Evolutionary conservation across 352 stramenopile species (phyloP), one percentile per base, ranked within the genome.

Genomic region (Phytopythium oedochilum): DNA sequence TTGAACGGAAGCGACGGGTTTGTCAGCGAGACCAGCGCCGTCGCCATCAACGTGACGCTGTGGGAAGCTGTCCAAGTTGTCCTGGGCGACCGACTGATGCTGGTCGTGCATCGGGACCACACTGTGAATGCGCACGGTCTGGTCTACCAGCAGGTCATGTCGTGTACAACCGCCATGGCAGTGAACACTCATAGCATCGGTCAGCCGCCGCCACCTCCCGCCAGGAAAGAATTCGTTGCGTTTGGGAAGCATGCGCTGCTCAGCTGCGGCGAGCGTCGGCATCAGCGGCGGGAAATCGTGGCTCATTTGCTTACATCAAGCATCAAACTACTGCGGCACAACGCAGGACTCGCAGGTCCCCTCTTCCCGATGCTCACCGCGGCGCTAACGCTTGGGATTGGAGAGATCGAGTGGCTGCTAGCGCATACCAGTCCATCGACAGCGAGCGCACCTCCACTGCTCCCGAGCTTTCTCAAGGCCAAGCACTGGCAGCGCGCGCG

Each of bases 31-130:
- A 23, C 57, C 47, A 28, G 39, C 55, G 32, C 14, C 55, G 22
- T 49, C 61, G 11, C 25, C 10, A 31, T 57, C 26, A 15, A 44
- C 17, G 57, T 73, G n/a, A 53, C 66, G 28, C 59, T 88, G 18
- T 87, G 75, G 78, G 64, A 83, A 47, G 83, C 86, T 39, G 66
- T 87, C 52, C 61, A 84, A 46, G 55, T 79, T 29, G 61, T 84
- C n/a, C 63, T 62, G 0, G 55, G 77, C 35, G 74, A 86, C 34
- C 76, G 66, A 3, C 55, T 89, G 9, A 63, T 88, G 28, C 25
- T 83, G 3, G 45, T 65, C 5, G 56, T 88, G 23, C 63, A 73
- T 49, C 69, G 76, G 23, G 68, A 76, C 49, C n/a, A 74, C 4
- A 59, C 65, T 7, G 63, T 82, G 22, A 87, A 88, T 43, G 43